Conservation (phyloP, 164 flowering plant genomes). For the Nymphaea thermarum region DNA sequence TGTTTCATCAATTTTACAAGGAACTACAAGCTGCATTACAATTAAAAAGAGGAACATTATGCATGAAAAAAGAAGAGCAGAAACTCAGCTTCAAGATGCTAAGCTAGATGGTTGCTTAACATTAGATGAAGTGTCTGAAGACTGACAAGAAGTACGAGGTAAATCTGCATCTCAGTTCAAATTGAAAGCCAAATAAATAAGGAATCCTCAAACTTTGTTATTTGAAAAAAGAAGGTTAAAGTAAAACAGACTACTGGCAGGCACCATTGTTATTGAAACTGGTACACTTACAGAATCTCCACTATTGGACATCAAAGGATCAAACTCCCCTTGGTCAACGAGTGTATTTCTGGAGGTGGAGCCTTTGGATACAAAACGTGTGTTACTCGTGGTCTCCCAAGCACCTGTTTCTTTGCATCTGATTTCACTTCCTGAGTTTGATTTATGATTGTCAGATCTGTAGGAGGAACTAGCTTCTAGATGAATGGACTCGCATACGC, state of each 20-base stretch:
- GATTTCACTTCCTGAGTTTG: slow-evolving; percentile 13
- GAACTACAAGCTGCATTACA: slow-evolving; percentile 7
- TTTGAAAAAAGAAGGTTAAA: too few species aligned
- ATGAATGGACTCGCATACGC: slow-evolving; percentile 25
- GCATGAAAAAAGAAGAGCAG: background rate
- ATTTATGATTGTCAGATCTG: slow-evolving; percentile 30
- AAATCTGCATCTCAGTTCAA: too few species aligned
- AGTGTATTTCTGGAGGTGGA: slow-evolving; percentile 14
- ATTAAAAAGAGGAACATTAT: background rate
- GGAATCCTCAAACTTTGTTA: too few species aligned
- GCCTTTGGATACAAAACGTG: background rate
- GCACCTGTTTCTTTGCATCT: slow-evolving; percentile 18
- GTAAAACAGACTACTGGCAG: too few species aligned
- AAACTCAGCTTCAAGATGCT: background rate
- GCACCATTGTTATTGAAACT: background rate
- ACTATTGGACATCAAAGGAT: slow-evolving; percentile 4
- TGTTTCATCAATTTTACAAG: slow-evolving; percentile 49
- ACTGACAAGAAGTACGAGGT: background rate
- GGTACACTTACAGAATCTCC: slow-evolving; percentile 24
- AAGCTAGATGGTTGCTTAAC: background rate
- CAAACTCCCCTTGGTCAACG: slow-evolving; percentile 9
- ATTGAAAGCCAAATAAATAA: too few species aligned
- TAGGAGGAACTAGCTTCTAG: slow-evolving; percentile 56
- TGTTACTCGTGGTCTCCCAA: slow-evolving; percentile 11
- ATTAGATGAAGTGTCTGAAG: background rate